phyloP scores from a whole-genome alignment of 306 rosid species.

The Quillaja saponaria region DNA sequence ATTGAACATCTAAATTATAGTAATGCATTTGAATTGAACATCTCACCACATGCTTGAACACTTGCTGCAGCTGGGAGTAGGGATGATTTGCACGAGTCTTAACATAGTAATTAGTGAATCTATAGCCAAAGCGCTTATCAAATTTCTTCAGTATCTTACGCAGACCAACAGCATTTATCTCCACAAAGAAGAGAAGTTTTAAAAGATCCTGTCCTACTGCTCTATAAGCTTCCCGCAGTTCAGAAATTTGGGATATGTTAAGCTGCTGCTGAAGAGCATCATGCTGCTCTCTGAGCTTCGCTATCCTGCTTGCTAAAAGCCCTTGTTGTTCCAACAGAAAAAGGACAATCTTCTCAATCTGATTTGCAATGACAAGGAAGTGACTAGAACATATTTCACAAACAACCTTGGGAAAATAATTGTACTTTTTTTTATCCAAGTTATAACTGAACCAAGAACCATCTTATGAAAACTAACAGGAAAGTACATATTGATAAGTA shows the following conservation, averaged over 20 bases:
- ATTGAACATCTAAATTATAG: slow-evolving; percentile 4
- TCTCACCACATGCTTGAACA: slow-evolving; percentile 97
- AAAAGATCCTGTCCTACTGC: slow-evolving; percentile 77
- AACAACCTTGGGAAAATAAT: background rate
- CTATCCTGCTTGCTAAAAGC: slow-evolving; percentile 83
- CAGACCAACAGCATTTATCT: slow-evolving; percentile 92
- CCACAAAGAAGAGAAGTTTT: slow-evolving; percentile 83
- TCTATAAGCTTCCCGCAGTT: slow-evolving; percentile 80
- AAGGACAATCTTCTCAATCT: slow-evolving; percentile 95
- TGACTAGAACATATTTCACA: slow-evolving; percentile 23
- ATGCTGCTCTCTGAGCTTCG: slow-evolving; percentile 65
- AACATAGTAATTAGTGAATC: slow-evolving; percentile 90
- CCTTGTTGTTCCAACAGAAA: slow-evolving; percentile 99
- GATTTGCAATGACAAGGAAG: slow-evolving; percentile 31
- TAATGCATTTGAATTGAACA: slow-evolving; percentile 31
- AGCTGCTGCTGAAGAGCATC: slow-evolving; percentile 73
- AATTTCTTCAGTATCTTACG: slow-evolving; percentile 98
- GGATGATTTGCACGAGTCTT: slow-evolving; percentile 99
- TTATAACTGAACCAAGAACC: slow-evolving; percentile 9
- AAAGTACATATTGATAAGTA: background rate
- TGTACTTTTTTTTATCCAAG: background rate
- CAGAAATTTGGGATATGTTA: slow-evolving; percentile 67
- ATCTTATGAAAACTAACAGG: slow-evolving; percentile 13
- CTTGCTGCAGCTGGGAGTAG: slow-evolving; percentile 98
- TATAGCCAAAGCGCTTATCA: slow-evolving; percentile 90